Evolutionary conservation across 2,329 filamentous ascomycete genomes (phyloP), one percentile per base, ranked within the genome.

Genomic region (Epichloe gansuensis): DNA sequence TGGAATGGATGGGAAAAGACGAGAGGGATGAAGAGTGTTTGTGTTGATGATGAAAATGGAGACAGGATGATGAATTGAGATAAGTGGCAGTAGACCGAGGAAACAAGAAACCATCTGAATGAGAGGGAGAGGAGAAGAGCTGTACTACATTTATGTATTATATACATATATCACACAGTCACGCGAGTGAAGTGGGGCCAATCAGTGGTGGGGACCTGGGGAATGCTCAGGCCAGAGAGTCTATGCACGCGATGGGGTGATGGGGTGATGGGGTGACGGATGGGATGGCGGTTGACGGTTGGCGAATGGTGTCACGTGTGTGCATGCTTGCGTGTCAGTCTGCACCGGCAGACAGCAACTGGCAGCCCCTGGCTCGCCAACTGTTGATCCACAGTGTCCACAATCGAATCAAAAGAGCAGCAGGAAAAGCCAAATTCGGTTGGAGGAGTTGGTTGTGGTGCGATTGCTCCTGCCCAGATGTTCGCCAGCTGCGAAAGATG

Each of bases 111-210:
- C 23, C 41, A 46, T 42, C 39, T 7, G 49, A 39, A 46, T 12
- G 41, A 17, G 52, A 50, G 34, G 38, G 41, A 56, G 51, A 54
- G 52, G 51, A 54, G 51, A 35, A 52, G 56, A 52, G 56, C 52
- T 50, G 54, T 54, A 53, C 42, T 58, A 52, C 56, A 17, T n/a
- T n/a, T 17, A 17, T 17, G 2, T 17, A 17, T 17, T 17, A 17
- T 17, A 17, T 17, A n/a, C n/a, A n/a, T 59, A 57, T 59, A 60
- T 55, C 55, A 57, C 48, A 52, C 45, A 51, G 58, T 60, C 58
- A 59, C 58, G 57, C 57, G 55, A 59, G 54, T 55, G 52, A 54
- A 50, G 59, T 54, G 55, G 56, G 55, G 48, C 55, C 54, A 56
- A 58, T 59, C 52, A 57, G 41, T n/a, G 25, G 43, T 23, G 39